Evolutionary conservation across 352 stramenopile species (phyloP), one percentile per base, ranked within the genome.

Genomic region (Pythium myriotylum): DNA sequence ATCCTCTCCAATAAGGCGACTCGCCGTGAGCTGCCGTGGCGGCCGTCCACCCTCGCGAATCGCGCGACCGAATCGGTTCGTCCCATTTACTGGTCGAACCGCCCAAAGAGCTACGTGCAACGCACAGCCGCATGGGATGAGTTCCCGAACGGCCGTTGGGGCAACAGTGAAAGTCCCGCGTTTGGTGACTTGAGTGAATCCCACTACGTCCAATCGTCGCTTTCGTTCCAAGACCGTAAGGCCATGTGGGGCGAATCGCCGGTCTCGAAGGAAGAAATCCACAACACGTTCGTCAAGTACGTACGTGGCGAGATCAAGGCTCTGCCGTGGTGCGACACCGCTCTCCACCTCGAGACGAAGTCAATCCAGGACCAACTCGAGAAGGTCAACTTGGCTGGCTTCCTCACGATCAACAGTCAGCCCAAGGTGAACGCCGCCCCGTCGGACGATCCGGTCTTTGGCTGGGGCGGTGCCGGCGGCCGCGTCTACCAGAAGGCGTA

Each of bases 401-500:
- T 98, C 73, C 68, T 99, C 56, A 99, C 96, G 16, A 98, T 99
- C 50, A 99, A 99, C 65, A 97, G 89, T 54, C 91, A 97, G 70
- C 84, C 81, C 54, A 72, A 79, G 40, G 87, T 96, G 53, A 99
- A 99, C 72, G 97, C 86, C 6, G 92, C 77, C 32, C 70, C 84
- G 8, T 98, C 91, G 24, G 86, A 94, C 45, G 87, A 99, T 59
- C 76, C 81, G 23, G 75, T 93, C 47, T 99, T 99, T 82, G 97
- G 97, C 33, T 99, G 97, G 97, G 97, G 97, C 61, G 96, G 96
- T 12, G 72, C 78, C 23, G 95, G 95, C 53, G 97, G 97, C 32
- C 89, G 87, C 46, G 96, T 99, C 37, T 99, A 99, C 79, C 97
- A 99, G 76, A 99, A 99, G 80, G 96, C 95, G 22, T 99, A 99